phyloP scores from a whole-genome alignment of 2,329 filamentous ascomycete genomes.

The Zymoseptoria crescenta region DNA sequence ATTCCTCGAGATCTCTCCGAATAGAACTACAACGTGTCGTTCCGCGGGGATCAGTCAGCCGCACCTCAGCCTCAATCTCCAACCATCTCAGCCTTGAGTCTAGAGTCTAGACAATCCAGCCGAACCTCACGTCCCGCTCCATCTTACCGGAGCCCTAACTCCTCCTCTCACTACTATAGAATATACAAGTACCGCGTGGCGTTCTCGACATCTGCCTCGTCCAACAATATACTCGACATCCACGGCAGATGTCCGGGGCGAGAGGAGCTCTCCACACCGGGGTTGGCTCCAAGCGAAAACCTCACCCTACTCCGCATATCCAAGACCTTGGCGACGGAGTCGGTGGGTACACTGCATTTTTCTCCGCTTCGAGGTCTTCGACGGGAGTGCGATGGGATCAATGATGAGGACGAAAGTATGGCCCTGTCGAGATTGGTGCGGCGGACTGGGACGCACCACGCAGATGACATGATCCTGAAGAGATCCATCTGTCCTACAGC shows the following conservation, averaged over 20 bases:
- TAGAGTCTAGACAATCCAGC: too few relatives aligned
- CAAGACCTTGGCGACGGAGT: background rate
- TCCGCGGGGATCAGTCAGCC: background rate
- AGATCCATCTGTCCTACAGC: too few relatives aligned
- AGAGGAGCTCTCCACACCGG: background rate
- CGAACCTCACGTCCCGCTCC: background rate
- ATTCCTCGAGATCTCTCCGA: background rate
- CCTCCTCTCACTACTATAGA: background rate
- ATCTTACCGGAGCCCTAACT: background rate
- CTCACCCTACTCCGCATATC: background rate
- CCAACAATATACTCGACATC: background rate
- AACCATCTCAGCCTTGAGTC: background rate
- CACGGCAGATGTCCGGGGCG: background rate
- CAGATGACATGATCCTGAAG: too few relatives aligned
- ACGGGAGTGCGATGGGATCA: background rate
- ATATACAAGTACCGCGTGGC: background rate
- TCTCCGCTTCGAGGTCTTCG: background rate
- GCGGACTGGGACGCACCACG: too few relatives aligned
- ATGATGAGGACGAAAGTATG: background rate
- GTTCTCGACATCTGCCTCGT: background rate
- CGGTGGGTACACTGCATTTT: background rate
- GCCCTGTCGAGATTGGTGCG: too few relatives aligned
- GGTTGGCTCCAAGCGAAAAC: background rate
- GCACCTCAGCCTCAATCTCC: background rate
- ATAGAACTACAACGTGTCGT: background rate